Conservation (phyloP, 306 rosid genomes). For the Vigna trinervia region DNA sequence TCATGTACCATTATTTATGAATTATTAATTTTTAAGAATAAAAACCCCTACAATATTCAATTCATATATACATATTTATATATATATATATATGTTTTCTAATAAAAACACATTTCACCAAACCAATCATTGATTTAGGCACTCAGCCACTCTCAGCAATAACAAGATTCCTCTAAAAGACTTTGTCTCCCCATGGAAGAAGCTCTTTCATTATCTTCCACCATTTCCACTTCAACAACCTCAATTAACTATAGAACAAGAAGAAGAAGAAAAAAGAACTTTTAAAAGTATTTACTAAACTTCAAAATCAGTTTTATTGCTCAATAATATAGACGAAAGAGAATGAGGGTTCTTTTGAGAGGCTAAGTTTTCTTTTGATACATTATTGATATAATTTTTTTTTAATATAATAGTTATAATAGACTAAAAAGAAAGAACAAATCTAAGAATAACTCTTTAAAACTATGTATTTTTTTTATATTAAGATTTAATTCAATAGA, state of each 20-base stretch:
- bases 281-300: not conserved
- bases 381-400: too few species aligned
- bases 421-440: too few species aligned
- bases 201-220: not conserved
- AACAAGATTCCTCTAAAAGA: slow-evolving; percentile 38
- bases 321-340: too few species aligned
- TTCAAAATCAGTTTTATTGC: not conserved
- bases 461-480: too few species aligned
- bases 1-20: too few species aligned
- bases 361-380: too few species aligned
- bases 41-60: slow-evolving; percentile 40
- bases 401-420: too few species aligned
- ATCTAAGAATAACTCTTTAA: too few species aligned
- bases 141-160: slow-evolving; percentile 40
- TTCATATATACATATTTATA: not conserved
- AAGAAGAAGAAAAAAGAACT: not conserved
- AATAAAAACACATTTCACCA: slow-evolving; percentile 22
- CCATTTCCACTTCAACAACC: slow-evolving; percentile 47
- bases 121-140: slow-evolving; percentile 57
- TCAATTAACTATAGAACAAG: not conserved
- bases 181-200: slow-evolving; percentile 28
- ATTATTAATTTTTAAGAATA: slow-evolving; percentile 1
- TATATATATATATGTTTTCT: not conserved
- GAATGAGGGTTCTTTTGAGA: too few species aligned
- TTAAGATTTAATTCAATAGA: too few species aligned